A percentile compares a stretch with the other conserved stretches of the same genome.
These are phyloP conservation scores for Dactylellina leptospora DNA, from an alignment of 2,329 filamentous ascomycete species.

Conservation along the genomic window DNA sequence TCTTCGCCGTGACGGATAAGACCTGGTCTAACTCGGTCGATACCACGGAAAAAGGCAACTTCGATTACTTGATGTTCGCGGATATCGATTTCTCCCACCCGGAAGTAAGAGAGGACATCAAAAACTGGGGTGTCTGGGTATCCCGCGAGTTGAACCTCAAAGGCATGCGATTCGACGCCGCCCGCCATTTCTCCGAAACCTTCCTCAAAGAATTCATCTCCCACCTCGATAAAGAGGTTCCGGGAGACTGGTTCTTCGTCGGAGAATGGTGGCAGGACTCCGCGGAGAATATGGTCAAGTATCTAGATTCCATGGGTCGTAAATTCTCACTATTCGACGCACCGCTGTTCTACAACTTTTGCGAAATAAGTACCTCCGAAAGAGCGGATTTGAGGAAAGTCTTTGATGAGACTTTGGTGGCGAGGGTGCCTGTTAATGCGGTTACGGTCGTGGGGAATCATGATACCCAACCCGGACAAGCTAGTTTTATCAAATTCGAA, in stretches of 20 bases:
- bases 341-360: conserved; percentile 75
- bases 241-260: conserved; percentile 70
- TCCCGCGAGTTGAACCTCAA: conserved; percentile 68
- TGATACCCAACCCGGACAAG: conserved; percentile 73
- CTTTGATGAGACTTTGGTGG: conserved; percentile 70
- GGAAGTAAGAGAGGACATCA: conserved; percentile 72
- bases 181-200: conserved; percentile 75
- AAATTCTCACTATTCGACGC: conserved; percentile 73
- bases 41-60: conserved; percentile 72
- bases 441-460: conserved; percentile 77
- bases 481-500: conserved; percentile 68
- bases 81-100: conserved; percentile 73
- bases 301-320: conserved; percentile 68
- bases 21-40: conserved; percentile 72
- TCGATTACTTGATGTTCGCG: conserved; percentile 76
- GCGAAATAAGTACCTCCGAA: conserved; percentile 67
- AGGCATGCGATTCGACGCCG: conserved; percentile 76
- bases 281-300: conserved; percentile 66
- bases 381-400: conserved; percentile 71
- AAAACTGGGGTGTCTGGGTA: conserved; percentile 75
- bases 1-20: conserved; percentile 74
- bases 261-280: conserved; percentile 76
- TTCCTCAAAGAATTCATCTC: conserved; percentile 73
- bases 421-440: conserved; percentile 66
- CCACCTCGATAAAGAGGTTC: conserved; percentile 65